Percentiles rank a stretch among this genome's conserved stretches.
These are phyloP conservation scores for Mycena vitilis DNA, from an alignment of 768 basidiomycete genomes.

Conservation along the genomic window DNA sequence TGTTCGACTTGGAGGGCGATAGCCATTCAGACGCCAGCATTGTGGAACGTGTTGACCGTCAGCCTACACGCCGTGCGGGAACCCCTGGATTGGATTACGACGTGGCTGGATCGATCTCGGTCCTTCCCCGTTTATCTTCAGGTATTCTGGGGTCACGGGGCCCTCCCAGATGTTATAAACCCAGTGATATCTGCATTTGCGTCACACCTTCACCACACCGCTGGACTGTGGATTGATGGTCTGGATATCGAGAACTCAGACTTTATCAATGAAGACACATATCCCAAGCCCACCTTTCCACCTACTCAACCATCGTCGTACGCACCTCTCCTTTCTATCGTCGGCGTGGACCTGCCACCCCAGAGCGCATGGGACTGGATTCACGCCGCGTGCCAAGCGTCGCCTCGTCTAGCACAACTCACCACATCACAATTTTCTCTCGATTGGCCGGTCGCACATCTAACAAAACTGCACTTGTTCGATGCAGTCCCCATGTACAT, in stretches of 20 bases:
- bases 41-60: constrained; percentile 26
- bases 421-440: constrained; percentile 7
- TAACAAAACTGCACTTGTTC: constrained; percentile 17
- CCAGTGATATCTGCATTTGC: constrained; percentile 11
- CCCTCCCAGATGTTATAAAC: constrained; percentile 3
- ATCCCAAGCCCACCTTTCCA: constrained; percentile 19
- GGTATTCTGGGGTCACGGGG: constrained; percentile 16
- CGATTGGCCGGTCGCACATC: constrained; percentile 23
- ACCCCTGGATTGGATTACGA: constrained; percentile 27
- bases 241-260: constrained; percentile 17
- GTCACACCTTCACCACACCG: constrained; percentile 21
- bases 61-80: background rate
- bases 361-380: constrained; percentile 28
- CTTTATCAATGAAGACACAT: background rate
- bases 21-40: constrained; percentile 21
- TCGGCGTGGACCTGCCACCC: constrained; percentile 25
- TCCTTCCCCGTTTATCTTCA: constrained; percentile 23
- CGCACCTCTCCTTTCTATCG: constrained; percentile 16
- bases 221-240: constrained; percentile 24
- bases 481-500: constrained; percentile 17
- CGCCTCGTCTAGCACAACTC: constrained; percentile 18
- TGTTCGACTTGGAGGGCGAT: constrained; percentile 27
- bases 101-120: constrained; percentile 30
- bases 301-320: background rate
- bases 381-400: constrained; percentile 8